phyloP scores from a whole-genome alignment of 805 yeast genomes.

The Diddensiella transvaalensis region DNA sequence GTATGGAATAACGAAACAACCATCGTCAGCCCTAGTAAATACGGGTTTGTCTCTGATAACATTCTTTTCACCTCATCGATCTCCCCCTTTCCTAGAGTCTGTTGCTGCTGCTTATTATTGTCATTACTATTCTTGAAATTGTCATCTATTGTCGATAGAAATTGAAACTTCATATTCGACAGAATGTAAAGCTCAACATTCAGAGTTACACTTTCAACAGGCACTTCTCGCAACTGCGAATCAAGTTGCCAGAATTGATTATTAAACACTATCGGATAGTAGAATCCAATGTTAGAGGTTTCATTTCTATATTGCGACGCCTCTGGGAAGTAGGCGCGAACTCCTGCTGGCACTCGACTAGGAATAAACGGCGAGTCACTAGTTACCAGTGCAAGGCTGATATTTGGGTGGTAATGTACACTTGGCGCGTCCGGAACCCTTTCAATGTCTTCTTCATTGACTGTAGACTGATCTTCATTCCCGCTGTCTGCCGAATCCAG shows the following conservation, averaged over 20 bases:
- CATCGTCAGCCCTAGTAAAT: conserved; percentile 33
- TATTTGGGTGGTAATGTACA: conserved; percentile 39
- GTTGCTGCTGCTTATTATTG: conserved; percentile 20
- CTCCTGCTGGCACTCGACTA: conserved; percentile 26
- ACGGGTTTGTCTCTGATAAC: conserved; percentile 38
- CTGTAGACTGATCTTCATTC: conserved; percentile 21
- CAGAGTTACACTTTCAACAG: conserved; percentile 26
- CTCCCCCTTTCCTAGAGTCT: conserved; percentile 31
- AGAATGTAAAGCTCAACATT: conserved; percentile 31
- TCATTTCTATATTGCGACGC: background rate
- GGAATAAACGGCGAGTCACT: conserved; percentile 22
- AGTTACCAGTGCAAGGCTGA: conserved; percentile 31
- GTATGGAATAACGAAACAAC: conserved; percentile 37
- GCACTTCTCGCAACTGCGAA: conserved; percentile 35
- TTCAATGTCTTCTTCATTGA: conserved; percentile 14
- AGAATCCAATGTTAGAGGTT: conserved; percentile 24
- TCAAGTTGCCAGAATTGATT: conserved; percentile 41
- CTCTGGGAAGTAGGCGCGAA: conserved; percentile 14
- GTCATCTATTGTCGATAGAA: conserved; percentile 28
- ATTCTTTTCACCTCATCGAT: conserved; percentile 37
- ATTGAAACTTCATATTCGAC: conserved; percentile 34
- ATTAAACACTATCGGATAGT: conserved; percentile 38
- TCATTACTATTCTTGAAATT: conserved; percentile 28
- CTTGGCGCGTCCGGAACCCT: conserved; percentile 20
- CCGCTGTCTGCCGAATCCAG: conserved; percentile 17